These are phyloP conservation scores for Lotmaria passim DNA, from an alignment of 208 protist species.

Conservation along the genomic window DNA sequence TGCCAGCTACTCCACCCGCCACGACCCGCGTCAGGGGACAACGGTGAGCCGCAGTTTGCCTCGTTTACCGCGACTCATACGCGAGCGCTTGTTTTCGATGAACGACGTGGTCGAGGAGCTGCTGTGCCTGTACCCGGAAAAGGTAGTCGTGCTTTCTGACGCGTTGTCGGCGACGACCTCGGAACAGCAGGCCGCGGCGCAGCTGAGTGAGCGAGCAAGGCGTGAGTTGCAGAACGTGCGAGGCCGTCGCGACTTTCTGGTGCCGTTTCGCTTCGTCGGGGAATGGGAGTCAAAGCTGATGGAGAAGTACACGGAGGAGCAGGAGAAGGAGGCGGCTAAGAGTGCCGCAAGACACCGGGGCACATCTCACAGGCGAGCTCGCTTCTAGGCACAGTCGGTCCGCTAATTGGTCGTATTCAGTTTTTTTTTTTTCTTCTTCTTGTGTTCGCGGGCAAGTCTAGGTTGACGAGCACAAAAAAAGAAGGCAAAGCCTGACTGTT, in stretches of 20 bases:
- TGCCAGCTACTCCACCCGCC: constrained; percentile 51
- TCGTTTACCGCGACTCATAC: constrained; percentile 43
- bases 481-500: too few species aligned
- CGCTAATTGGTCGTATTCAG: neutral
- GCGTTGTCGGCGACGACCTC: neutral
- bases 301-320: constrained; percentile 40
- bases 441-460: too few species aligned
- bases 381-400: too few species aligned
- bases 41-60: constrained; percentile 58
- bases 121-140: constrained; percentile 66
- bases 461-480: too few species aligned
- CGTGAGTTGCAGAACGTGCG: constrained; percentile 32
- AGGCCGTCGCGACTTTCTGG: constrained; percentile 52
- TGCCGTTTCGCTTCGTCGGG: constrained; percentile 84
- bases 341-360: neutral
- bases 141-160: constrained; percentile 58
- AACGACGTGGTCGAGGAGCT: constrained; percentile 65
- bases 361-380: neutral
- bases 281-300: constrained; percentile 67
- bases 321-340: constrained; percentile 24
- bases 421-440: constrained; percentile 16
- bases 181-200: neutral
- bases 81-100: constrained; percentile 50
- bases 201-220: constrained; percentile 11
- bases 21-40: constrained; percentile 63